phyloP scores from a whole-genome alignment of 176 grass and related monocot genomes.

The Otatea glauca region DNA sequence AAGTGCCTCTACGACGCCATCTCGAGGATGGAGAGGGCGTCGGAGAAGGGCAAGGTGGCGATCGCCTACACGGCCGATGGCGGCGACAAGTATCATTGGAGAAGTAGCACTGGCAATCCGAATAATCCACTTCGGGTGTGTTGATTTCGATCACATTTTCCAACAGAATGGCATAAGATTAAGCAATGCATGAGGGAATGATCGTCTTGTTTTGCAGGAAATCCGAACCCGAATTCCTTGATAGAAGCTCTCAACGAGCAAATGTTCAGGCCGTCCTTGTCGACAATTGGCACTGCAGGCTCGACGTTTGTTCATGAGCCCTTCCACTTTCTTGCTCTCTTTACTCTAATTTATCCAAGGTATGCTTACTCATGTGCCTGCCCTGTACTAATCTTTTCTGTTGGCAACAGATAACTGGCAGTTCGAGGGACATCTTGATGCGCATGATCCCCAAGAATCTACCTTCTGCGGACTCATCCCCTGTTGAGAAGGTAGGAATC shows the following conservation, averaged over 20 bases:
- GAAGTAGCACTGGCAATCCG: conserved; percentile 36
- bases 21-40: conserved; percentile 64
- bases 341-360: not conserved
- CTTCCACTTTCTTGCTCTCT: not conserved
- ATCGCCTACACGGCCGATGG: conserved; percentile 43
- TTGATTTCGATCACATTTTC: not conserved
- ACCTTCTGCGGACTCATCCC: conserved; percentile 43
- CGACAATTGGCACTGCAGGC: conserved; percentile 48
- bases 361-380: not conserved
- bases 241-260: conserved; percentile 70
- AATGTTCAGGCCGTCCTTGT: conserved; percentile 69
- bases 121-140: not conserved
- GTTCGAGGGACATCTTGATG: conserved; percentile 89
- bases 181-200: not conserved
- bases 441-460: conserved; percentile 66
- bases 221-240: conserved; percentile 37
- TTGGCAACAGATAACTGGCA: not conserved
- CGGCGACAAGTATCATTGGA: conserved; percentile 62
- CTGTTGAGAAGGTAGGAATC: conserved; percentile 58
- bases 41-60: conserved; percentile 70
- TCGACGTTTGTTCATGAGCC: conserved; percentile 52
- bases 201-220: not conserved
- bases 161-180: not conserved
- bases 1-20: conserved; percentile 85
- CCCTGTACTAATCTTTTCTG: not conserved